Evolutionary conservation across 805 yeast species (phyloP), one percentile per base, ranked within the genome.

Genomic region (Spathaspora boniae): DNA sequence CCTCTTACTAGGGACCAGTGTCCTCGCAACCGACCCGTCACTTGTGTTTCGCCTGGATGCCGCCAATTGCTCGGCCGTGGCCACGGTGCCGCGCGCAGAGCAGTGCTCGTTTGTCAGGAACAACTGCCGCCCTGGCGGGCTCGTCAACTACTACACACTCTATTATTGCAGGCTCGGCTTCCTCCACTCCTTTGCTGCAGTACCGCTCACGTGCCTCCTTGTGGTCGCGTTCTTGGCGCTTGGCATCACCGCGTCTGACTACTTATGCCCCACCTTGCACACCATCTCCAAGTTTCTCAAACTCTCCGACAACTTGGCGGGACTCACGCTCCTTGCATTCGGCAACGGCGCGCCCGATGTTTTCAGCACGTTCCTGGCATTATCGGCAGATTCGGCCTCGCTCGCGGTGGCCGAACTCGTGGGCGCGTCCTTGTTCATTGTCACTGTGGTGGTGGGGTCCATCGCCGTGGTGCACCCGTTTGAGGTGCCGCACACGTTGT

Each of bases 321-420:
- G 98, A 0, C 71, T 91, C 45, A 89, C 97, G 0, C 62, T 91
- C 16, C 63, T 93, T 34, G 95, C 98, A 0, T 70, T 91, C 41
- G 98, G 97, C 0, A 91, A 91, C 58, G 95, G 96, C 3, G 72
- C 94, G 0, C 96, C 97, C 0, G 98, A 91, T 56, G 78, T 91
- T 3, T 73, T 88, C 24, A 76, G 91, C 31, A 87, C 96, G 0
- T 86, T 79, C 53, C 80, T 82, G 32, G 95, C 97, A 3, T 74
- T 93, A 77, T 69, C 72, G 9, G 61, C 78, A 1, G 80, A 76
- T n/a, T 76, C 86, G 1, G 77, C 82, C 0, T 74, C 86, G 0
- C 63, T 91, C 52, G 97, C 98, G 0, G 60, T 91, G 5, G 93
- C 96, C 1, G 97, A 89, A 54, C 65, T 91, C n/a, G 60, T 88